Conservation (phyloP, 1,284 basidiomycete genomes). For the Ustilago xerochloae region DNA sequence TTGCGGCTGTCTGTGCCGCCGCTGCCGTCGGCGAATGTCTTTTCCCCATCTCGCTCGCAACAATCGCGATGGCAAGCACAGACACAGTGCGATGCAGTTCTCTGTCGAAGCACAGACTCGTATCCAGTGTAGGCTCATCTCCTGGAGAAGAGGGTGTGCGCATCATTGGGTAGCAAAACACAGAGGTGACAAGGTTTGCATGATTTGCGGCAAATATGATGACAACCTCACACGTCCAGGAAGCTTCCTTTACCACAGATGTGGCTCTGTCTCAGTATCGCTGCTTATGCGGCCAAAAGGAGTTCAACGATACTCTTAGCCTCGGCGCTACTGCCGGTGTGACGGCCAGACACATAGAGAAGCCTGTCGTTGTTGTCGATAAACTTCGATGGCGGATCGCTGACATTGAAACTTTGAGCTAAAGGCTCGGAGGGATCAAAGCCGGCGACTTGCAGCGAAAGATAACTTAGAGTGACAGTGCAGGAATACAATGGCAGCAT, state of each 20-base stretch:
- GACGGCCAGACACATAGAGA: neutral
- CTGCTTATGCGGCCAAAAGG: neutral
- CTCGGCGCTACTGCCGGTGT: neutral
- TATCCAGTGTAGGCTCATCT: neutral
- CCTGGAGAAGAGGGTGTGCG: too few relatives aligned
- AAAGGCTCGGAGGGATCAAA: slow-evolving; percentile 18
- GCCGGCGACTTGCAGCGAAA: too few relatives aligned
- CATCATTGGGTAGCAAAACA: too few relatives aligned
- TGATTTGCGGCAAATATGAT: slow-evolving; percentile 1
- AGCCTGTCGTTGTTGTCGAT: neutral
- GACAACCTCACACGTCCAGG: neutral
- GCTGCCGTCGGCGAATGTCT: slow-evolving; percentile 16
- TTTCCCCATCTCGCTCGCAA: neutral
- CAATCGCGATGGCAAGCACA: too few relatives aligned
- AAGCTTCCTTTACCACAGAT: too few relatives aligned
- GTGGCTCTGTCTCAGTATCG: too few relatives aligned
- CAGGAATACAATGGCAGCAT: neutral
- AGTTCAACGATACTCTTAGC: neutral
- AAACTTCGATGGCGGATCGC: neutral
- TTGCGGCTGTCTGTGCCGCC: slow-evolving; percentile 15
- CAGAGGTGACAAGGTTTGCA: neutral
- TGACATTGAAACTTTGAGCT: slow-evolving; percentile 14
- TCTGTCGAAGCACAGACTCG: neutral
- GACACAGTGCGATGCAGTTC: too few relatives aligned
- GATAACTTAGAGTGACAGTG: neutral